These are phyloP conservation scores for Cyclaneusma minus DNA, from an alignment of 2,329 filamentous ascomycete genomes.

Conservation along the genomic window DNA sequence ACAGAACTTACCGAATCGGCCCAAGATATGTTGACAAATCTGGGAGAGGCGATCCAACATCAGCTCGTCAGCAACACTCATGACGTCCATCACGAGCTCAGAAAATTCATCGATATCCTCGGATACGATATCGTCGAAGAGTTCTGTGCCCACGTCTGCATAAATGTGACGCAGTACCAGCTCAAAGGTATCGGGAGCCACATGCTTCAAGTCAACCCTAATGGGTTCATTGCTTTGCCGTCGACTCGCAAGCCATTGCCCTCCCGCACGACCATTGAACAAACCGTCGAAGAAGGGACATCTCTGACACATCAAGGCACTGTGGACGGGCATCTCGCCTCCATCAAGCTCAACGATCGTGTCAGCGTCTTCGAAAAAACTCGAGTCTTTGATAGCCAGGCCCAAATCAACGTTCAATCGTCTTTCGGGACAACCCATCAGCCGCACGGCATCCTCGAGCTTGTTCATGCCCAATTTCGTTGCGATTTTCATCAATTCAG, in stretches of 20 bases:
- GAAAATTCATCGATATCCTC: constrained; percentile 68
- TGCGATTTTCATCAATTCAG: constrained; percentile 78
- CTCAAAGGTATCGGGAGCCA: constrained; percentile 56
- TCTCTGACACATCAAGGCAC: constrained; percentile 61
- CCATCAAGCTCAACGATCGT: constrained; percentile 64
- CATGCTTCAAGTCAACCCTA: constrained; percentile 68
- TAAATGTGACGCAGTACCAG: constrained; percentile 75
- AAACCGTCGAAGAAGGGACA: constrained; percentile 88
- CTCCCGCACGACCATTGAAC: constrained; percentile 75
- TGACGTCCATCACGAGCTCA: constrained; percentile 79
- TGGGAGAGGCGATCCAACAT: constrained; percentile 88
- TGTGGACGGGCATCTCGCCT: constrained; percentile 59
- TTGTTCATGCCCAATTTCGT: constrained; percentile 52
- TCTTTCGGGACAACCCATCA: constrained; percentile 51
- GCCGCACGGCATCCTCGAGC: constrained; percentile 62
- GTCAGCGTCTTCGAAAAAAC: constrained; percentile 69
- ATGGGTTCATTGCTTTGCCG: constrained; percentile 39
- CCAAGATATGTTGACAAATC: constrained; percentile 73
- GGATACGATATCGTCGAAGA: constrained; percentile 65
- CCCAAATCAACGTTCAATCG: constrained; percentile 57
- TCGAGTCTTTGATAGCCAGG: constrained; percentile 47
- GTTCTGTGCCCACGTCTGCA: constrained; percentile 60
- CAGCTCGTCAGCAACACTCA: constrained; percentile 80
- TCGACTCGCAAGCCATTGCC: constrained; percentile 66
- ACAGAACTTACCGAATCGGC: constrained; percentile 46